Percentiles rank a stretch among this genome's conserved stretches.
phyloP scores from a whole-genome alignment of 2,329 filamentous ascomycete genomes.

The Tolypocladium cylindrosporum region DNA sequence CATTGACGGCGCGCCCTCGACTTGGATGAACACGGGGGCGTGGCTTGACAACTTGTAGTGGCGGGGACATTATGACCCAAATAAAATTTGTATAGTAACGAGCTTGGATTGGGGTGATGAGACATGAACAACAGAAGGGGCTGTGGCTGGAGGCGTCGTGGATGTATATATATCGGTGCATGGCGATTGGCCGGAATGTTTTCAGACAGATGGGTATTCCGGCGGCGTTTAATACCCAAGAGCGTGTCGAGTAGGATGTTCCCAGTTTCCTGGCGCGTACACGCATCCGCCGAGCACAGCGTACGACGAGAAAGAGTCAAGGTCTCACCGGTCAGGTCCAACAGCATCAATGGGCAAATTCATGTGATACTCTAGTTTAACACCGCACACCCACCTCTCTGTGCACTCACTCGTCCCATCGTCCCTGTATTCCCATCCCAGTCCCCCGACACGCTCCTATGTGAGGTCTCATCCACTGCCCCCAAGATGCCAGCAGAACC shows the following conservation, averaged over 20 bases:
- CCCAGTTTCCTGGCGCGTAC: background rate
- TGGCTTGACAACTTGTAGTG: constrained; percentile 7
- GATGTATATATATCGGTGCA: background rate
- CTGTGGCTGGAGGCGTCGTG: background rate
- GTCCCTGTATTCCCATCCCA: background rate
- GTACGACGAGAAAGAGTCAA: background rate
- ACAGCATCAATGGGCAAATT: background rate
- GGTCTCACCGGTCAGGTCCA: background rate
- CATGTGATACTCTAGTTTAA: background rate
- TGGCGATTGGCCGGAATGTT: background rate
- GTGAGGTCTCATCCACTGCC: background rate
- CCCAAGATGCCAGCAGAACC: background rate
- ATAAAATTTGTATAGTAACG: background rate
- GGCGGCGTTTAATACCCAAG: background rate
- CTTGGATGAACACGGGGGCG: constrained; percentile 5
- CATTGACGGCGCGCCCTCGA: constrained; percentile 23
- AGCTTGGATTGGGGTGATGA: background rate
- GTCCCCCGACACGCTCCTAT: background rate
- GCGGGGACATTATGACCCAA: background rate
- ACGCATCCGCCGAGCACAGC: background rate
- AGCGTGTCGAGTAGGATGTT: background rate
- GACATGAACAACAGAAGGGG: background rate
- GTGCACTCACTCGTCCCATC: background rate
- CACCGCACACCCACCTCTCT: background rate
- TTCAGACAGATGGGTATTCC: background rate